Conservation (phyloP, 192 early-diverging fungal genomes). For the Blastocladiella britannica region DNA sequence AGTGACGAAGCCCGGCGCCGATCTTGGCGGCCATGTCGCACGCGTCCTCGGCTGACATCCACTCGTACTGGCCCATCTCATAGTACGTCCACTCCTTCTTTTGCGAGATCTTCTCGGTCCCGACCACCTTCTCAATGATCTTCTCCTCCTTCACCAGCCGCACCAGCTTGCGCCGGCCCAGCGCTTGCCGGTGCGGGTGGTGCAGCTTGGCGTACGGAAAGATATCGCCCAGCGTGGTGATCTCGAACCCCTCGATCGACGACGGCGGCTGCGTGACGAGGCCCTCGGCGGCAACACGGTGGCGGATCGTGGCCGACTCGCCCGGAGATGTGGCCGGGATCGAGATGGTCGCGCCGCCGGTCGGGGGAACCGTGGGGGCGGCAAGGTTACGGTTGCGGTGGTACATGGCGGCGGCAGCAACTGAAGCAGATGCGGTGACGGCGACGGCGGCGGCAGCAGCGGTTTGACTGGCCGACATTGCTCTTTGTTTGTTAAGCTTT, state of each 20-base stretch:
- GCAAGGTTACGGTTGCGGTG: too few relatives aligned
- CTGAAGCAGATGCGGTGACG: too few relatives aligned
- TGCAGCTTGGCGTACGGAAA: background rate
- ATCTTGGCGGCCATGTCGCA: conserved; percentile 24
- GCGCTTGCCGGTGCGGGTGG: conserved; percentile 21
- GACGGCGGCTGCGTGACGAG: background rate
- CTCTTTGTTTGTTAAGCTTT: too few relatives aligned
- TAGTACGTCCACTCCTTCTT: conserved; percentile 70
- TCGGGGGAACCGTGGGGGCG: too few relatives aligned
- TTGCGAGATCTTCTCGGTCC: conserved; percentile 33
- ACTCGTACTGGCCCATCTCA: conserved; percentile 56
- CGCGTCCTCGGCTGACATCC: conserved; percentile 58
- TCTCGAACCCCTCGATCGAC: background rate
- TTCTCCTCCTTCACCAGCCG: conserved; percentile 53
- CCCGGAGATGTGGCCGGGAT: background rate
- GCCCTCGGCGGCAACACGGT: background rate
- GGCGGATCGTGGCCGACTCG: background rate
- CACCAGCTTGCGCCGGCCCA: conserved; percentile 50
- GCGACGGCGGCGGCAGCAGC: too few relatives aligned
- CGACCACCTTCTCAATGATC: conserved; percentile 33
- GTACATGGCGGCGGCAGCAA: too few relatives aligned
- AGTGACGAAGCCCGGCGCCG: conserved; percentile 48
- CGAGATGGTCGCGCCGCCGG: too few relatives aligned
- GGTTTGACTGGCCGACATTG: too few relatives aligned
- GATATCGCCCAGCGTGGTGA: background rate